phyloP scores from a whole-genome alignment of 306 rosid genomes.

The Luffa aegyptiaca region DNA sequence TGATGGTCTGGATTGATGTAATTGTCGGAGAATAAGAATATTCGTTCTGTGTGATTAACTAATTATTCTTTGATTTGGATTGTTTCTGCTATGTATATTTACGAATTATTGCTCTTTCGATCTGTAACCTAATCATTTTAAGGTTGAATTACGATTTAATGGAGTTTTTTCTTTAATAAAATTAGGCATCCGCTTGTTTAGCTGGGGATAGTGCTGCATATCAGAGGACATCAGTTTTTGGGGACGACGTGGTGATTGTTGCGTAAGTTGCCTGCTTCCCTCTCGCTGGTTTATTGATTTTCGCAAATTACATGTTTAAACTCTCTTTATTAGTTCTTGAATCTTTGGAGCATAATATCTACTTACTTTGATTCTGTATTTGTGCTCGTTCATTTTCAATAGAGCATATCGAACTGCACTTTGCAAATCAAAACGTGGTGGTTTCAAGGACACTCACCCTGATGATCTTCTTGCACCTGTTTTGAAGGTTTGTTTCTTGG shows the following conservation, averaged over 20 bases:
- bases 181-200: conserved; percentile 63
- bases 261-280: conserved; percentile 51
- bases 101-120: not conserved
- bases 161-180: not conserved
- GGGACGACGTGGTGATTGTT: conserved; percentile 86
- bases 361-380: not conserved
- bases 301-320: not conserved
- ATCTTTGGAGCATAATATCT: not conserved
- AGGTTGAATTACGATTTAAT: not conserved
- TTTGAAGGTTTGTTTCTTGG: conserved; percentile 51
- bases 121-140: not conserved
- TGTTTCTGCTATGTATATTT: not conserved
- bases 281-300: not conserved
- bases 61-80: not conserved
- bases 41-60: not conserved
- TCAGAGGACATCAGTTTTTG: conserved; percentile 52
- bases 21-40: not conserved
- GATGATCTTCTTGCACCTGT: conserved; percentile 96
- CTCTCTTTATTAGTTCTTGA: too few relatives aligned
- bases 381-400: not conserved
- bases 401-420: conserved; percentile 80
- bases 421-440: conserved; percentile 87
- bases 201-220: conserved; percentile 97
- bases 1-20: not conserved
- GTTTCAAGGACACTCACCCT: conserved; percentile 77